A percentile compares a stretch with the other conserved stretches of the same genome.
These are phyloP conservation scores for Phytophthora pini DNA, from an alignment of 352 stramenopile genomes.

Conservation along the genomic window DNA sequence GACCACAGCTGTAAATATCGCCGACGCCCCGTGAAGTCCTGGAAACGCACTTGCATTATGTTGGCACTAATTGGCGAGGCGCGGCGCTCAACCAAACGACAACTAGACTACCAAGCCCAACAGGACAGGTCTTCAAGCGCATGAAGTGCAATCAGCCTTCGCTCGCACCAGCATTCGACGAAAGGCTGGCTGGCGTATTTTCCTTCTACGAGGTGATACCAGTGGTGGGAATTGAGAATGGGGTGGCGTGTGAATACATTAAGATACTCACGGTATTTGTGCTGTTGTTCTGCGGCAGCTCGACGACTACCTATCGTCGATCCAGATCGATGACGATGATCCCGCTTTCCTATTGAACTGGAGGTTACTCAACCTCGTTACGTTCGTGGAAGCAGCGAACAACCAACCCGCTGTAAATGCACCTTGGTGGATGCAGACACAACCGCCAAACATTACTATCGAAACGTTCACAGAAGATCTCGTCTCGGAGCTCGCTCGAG, in stretches of 20 bases:
- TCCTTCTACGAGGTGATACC: neutral
- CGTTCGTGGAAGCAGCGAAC: neutral
- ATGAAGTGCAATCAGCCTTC: no score
- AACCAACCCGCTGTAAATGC: neutral
- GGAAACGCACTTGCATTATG: no score
- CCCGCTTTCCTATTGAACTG: neutral
- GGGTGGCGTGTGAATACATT: neutral
- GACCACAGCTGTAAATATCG: no score
- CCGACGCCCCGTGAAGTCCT: no score
- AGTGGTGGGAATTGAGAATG: neutral
- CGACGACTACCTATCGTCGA: neutral
- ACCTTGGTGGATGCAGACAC: neutral
- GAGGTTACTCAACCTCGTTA: neutral
- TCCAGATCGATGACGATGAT: neutral
- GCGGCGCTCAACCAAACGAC: no score
- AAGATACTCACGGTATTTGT: neutral
- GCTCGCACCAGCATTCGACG: neutral
- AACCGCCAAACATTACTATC: neutral
- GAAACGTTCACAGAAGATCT: neutral
- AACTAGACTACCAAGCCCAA: no score
- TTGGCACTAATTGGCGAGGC: no score
- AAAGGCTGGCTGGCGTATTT: neutral
- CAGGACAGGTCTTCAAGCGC: no score
- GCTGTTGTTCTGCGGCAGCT: neutral
- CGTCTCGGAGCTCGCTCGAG: neutral